Percentiles rank a stretch among this genome's conserved stretches.
These are phyloP conservation scores for Dendrostoma leiphaemia DNA, from an alignment of 2,329 filamentous ascomycete genomes.

Conservation along the genomic window DNA sequence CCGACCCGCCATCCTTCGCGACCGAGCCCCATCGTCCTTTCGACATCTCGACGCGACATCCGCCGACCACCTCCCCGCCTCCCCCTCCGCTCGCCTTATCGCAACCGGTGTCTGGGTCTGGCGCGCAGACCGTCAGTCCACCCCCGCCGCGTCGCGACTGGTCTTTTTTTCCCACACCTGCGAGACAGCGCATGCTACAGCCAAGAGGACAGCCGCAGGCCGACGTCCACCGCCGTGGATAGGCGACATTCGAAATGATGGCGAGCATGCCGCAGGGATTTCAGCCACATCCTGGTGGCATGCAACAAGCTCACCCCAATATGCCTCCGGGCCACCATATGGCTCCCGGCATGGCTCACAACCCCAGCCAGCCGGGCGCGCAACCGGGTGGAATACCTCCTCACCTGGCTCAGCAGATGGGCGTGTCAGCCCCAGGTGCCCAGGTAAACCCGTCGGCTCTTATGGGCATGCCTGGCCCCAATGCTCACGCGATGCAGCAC, in stretches of 20 bases:
- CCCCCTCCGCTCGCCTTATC: slow-evolving; percentile 3
- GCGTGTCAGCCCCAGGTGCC: slow-evolving; percentile 67
- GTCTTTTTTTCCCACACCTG: neutral
- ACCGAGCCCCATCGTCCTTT: slow-evolving; percentile 10
- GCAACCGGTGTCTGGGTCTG: slow-evolving; percentile 10
- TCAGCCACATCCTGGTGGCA: slow-evolving; percentile 65
- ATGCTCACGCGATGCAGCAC: slow-evolving; percentile 70
- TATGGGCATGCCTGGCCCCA: slow-evolving; percentile 76
- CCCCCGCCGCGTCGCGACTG: slow-evolving; percentile 1
- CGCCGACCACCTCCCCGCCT: neutral
- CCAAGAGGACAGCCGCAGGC: slow-evolving; percentile 38
- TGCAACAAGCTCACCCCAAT: slow-evolving; percentile 65
- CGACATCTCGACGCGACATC: slow-evolving; percentile 15
- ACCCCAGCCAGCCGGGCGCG: slow-evolving; percentile 66
- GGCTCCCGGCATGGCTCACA: slow-evolving; percentile 62
- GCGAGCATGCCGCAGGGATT: slow-evolving; percentile 64
- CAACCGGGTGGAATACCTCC: slow-evolving; percentile 65
- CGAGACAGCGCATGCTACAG: slow-evolving; percentile 45
- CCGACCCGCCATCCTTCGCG: slow-evolving; percentile 17
- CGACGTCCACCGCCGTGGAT: slow-evolving; percentile 61
- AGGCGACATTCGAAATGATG: slow-evolving; percentile 63
- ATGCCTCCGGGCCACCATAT: slow-evolving; percentile 65
- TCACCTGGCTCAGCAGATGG: slow-evolving; percentile 66
- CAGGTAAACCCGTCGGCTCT: slow-evolving; percentile 72
- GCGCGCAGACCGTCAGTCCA: neutral